Conservation (phyloP, 1,284 basidiomycete species). For the Schizophyllum amplum region DNA sequence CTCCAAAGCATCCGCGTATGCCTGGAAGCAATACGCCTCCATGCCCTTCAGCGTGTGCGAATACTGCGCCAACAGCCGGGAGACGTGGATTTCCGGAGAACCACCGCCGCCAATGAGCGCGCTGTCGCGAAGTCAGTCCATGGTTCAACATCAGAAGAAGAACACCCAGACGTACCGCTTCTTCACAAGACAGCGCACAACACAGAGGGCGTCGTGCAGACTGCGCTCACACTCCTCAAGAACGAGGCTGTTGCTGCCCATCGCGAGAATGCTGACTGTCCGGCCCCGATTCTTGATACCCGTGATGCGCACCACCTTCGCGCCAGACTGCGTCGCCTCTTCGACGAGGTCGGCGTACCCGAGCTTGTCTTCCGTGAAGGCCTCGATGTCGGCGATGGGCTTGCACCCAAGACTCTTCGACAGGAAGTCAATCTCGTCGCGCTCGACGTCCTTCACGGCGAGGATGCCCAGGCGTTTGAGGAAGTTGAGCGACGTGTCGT, state of each 20-base stretch:
- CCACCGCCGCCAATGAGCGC: conserved; percentile 96
- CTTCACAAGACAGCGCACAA: conserved; percentile 97
- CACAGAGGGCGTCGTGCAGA: conserved; percentile 97
- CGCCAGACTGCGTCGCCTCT: conserved; percentile 79
- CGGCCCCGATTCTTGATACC: conserved; percentile 94
- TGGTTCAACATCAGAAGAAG: not conserved
- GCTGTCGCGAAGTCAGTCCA: conserved; percentile 31
- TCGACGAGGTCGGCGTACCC: conserved; percentile 95
- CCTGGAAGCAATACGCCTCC: conserved; percentile 99
- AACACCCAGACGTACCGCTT: conserved; percentile 61
- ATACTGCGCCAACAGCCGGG: conserved; percentile 87
- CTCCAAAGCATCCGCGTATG: conserved; percentile 96
- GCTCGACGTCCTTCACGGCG: conserved; percentile 96
- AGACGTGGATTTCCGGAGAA: conserved; percentile 97
- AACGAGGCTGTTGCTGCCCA: conserved; percentile 90
- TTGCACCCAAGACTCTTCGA: conserved; percentile 93
- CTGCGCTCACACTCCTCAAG: conserved; percentile 97
- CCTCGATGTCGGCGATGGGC: conserved; percentile 96
- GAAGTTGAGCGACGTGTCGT: conserved; percentile 98
- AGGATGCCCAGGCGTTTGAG: conserved; percentile 97
- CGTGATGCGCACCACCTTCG: conserved; percentile 91
- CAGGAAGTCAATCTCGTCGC: conserved; percentile 98
- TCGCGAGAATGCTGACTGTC: conserved; percentile 94
- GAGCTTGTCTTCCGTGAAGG: conserved; percentile 98
- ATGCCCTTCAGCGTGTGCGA: conserved; percentile 95